These are phyloP conservation scores for Coemansia sp. DNA, from an alignment of 192 early-diverging fungal genomes.

Conservation along the genomic window DNA sequence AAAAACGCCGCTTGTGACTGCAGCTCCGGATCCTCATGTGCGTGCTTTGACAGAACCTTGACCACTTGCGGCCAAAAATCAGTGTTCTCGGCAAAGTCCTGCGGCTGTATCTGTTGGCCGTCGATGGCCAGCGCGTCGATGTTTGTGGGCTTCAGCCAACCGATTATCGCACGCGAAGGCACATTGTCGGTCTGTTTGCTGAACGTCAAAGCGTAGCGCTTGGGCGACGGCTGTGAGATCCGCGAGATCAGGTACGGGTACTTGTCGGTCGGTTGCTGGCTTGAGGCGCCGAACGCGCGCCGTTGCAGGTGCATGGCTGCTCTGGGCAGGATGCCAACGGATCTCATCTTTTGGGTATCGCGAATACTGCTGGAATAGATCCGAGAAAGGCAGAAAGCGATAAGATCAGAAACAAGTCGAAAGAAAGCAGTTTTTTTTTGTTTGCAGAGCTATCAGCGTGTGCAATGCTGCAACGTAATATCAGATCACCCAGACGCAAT, in stretches of 20 bases:
- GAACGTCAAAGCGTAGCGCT: slow-evolving; percentile 14
- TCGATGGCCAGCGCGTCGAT: slow-evolving; percentile 11
- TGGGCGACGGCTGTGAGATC: slow-evolving; percentile 1
- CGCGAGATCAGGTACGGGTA: slow-evolving; percentile 42
- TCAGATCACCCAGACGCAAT: not conserved
- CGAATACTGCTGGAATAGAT: not conserved
- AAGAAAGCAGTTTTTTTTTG: no score
- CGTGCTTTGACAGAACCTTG: slow-evolving; percentile 31
- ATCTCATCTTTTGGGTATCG: not conserved
- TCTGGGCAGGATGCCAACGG: not conserved
- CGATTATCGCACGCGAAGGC: slow-evolving; percentile 16
- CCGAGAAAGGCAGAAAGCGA: no score
- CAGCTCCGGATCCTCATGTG: slow-evolving; percentile 53
- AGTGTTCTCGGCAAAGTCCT: slow-evolving; percentile 44
- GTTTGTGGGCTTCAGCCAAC: slow-evolving; percentile 28
- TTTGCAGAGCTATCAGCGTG: no score
- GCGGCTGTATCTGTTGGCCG: slow-evolving; percentile 22
- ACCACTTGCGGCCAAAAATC: slow-evolving; percentile 38
- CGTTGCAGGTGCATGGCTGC: slow-evolving; percentile 7
- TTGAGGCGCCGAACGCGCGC: slow-evolving; percentile 16
- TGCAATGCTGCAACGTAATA: no score
- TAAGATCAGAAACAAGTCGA: no score
- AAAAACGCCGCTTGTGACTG: slow-evolving; percentile 47
- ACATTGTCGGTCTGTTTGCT: not conserved
- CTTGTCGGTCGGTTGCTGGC: slow-evolving; percentile 1